Percentiles rank a stretch among this genome's conserved stretches.
These are phyloP conservation scores for Phytophthora citrophthora DNA, from an alignment of 352 stramenopile species.

Conservation along the genomic window DNA sequence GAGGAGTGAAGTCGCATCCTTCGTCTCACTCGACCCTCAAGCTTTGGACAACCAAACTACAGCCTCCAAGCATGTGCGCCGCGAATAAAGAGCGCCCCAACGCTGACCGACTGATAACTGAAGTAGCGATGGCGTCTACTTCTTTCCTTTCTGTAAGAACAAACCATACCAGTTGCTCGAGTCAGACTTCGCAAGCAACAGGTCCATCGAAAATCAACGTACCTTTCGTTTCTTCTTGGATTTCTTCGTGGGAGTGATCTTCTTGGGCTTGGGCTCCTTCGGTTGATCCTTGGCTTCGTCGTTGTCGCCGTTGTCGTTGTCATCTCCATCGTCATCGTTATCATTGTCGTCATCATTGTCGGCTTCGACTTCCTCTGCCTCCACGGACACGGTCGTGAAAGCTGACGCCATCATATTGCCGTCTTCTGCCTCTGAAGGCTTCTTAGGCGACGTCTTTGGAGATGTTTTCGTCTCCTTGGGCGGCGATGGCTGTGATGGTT, in stretches of 20 bases:
- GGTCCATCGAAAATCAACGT: constrained; percentile 13
- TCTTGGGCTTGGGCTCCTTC: constrained; percentile 34
- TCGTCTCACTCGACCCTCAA: constrained; percentile 18
- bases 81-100: no score
- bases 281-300: constrained; percentile 29
- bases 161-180: constrained; percentile 14
- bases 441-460: constrained; percentile 30
- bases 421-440: constrained; percentile 21
- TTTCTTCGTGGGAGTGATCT: constrained; percentile 52
- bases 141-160: constrained; percentile 50
- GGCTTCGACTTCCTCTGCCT: constrained; percentile 36
- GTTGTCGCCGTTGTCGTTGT: constrained; percentile 17
- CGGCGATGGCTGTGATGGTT: constrained; percentile 5
- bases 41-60: constrained; percentile 27
- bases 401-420: constrained; percentile 31
- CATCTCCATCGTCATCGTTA: constrained; percentile 30
- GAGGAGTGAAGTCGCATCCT: constrained; percentile 10
- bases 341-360: constrained; percentile 43
- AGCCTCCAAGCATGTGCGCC: constrained; percentile 17
- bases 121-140: constrained; percentile 35
- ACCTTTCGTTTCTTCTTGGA: constrained; percentile 83
- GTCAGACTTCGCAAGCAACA: constrained; percentile 9
- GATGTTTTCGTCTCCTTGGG: constrained; percentile 23
- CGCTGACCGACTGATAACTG: constrained; percentile 24
- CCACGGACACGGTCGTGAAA: constrained; percentile 39